These are phyloP conservation scores for Eucalyptus grandis DNA, from an alignment of 345 rosid genomes.

Conservation along the genomic window DNA sequence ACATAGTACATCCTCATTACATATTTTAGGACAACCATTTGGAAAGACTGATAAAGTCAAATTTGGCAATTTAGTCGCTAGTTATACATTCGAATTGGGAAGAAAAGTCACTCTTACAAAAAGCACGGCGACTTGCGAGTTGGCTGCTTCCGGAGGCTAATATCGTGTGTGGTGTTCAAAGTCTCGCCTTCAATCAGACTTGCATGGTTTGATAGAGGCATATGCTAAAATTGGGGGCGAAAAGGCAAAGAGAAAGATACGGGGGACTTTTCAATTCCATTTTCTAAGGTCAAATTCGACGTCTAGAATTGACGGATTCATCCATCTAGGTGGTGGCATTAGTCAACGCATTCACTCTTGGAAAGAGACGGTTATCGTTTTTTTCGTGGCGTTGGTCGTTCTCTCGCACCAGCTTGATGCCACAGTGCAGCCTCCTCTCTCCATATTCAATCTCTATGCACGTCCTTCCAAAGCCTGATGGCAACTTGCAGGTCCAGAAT, in stretches of 20 bases:
- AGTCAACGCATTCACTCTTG: neutral
- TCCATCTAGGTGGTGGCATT: neutral
- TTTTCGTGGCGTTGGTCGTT: accelerated
- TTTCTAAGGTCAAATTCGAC: neutral
- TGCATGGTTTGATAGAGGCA: neutral
- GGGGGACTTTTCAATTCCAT: neutral
- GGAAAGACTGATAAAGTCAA: no score
- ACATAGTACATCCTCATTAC: neutral
- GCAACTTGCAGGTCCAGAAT: neutral
- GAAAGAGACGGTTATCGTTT: neutral
- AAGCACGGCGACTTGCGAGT: neutral
- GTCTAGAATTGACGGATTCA: neutral
- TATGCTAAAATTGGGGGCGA: no score
- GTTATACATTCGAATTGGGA: neutral
- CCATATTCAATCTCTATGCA: neutral
- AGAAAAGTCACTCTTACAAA: neutral
- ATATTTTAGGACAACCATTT: no score
- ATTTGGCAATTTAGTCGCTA: neutral
- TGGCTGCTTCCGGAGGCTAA: neutral
- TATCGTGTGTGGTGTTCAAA: neutral
- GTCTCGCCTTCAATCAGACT: neutral
- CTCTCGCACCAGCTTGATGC: neutral
- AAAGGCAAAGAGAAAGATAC: neutral
- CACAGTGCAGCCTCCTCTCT: neutral
- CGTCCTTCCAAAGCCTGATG: neutral